phyloP scores from a whole-genome alignment of 495 filamentous ascomycete species.

The Stereocaulon alpinum region DNA sequence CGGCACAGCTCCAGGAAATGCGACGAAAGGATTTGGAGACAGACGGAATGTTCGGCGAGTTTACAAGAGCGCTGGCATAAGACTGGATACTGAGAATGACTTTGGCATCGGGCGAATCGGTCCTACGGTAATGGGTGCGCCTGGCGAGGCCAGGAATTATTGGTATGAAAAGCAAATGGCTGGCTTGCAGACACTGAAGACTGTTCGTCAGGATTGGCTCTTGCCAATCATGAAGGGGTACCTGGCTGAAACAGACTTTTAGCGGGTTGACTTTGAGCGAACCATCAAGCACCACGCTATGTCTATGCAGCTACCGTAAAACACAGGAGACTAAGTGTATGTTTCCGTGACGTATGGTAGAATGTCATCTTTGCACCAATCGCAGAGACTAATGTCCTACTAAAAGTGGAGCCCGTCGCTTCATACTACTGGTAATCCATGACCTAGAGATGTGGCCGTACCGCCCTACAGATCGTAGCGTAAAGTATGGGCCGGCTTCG shows the following conservation, averaged over 20 bases:
- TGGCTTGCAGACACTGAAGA: conserved; percentile 1
- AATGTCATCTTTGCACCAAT: too few species aligned
- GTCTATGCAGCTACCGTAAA: too few species aligned
- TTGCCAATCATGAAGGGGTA: neutral
- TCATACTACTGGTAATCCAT: too few species aligned
- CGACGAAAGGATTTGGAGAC: too few species aligned
- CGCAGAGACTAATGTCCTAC: too few species aligned
- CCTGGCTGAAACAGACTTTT: neutral
- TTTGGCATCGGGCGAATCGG: neutral
- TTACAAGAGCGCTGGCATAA: neutral
- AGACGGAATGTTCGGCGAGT: too few species aligned
- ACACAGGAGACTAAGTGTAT: too few species aligned
- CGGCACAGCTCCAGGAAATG: neutral
- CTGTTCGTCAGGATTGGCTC: neutral
- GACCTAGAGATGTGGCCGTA: neutral
- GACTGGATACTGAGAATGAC: neutral
- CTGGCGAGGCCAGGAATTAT: neutral
- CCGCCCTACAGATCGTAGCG: neutral
- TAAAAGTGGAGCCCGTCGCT: too few species aligned
- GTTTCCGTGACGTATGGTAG: too few species aligned
- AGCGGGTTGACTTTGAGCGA: neutral
- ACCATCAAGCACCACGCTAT: neutral
- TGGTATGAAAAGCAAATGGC: neutral
- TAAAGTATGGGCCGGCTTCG: neutral
- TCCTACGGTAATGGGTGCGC: neutral